Evolutionary conservation across 1,284 basidiomycete genomes (phyloP), one percentile per base, ranked within the genome.

Genomic region (Cryptococcus floricola): DNA sequence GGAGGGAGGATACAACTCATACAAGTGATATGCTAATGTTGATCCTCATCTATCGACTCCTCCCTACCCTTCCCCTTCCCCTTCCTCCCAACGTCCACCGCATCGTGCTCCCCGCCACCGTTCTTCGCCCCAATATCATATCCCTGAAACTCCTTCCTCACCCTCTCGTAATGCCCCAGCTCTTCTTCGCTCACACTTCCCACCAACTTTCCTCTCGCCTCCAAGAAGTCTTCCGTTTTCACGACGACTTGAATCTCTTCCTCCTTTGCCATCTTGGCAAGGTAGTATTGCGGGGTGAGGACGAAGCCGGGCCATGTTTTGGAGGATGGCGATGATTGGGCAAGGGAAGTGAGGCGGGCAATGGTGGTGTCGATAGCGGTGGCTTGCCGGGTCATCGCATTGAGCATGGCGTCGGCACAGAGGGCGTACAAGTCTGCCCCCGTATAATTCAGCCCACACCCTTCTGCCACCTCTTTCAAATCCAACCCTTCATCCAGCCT

Each of bases 401-500:
- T 91, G 48, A 99, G 82, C 82, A 98, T 86, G 1, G 95, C 93
- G 73, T 99, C 96, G 4, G 92, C 89, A 73, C 95, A 98, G 14
- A 99, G 80, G 0, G 96, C 95, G 78, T 99, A 98, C 65, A 98
- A 93, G 76, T 99, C 96, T 38, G 96, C 96, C 27, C 96, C 93
- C 4, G 93, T 97, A 69, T 88, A 91, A 72, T 95, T 92, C 80
- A 96, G 91, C 0, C 92, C 87, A 61, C 93, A 98, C 52, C 81
- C 79, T 41, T 87, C 81, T 13, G 89, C 88, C 49, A 99, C 78
- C 7, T 72, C 68, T 34, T 77, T 73, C 14, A 98, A 82, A 64
- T 87, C 80, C 8, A 95, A 80, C 50, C 79, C 79, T 0, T 86
- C 81, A 63, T 91, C 84, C 25, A 98, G 81, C 48, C 84, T 85